These are phyloP conservation scores for Suillus hirtellus DNA, from an alignment of 768 basidiomycete species.

Conservation along the genomic window DNA sequence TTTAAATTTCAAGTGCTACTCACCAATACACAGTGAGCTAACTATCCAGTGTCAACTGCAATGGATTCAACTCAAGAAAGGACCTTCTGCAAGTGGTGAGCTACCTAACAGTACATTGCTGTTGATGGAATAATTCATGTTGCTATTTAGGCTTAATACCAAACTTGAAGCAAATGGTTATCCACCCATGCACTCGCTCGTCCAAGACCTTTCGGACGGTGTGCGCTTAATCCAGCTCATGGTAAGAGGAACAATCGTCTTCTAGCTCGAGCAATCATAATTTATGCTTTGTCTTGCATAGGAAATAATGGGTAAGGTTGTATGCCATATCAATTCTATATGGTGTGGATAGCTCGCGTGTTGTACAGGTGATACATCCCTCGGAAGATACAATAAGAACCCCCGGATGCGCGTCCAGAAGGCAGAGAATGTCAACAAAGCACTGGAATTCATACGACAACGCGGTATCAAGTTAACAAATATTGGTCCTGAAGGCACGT, in stretches of 20 bases:
- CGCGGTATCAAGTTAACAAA: constrained; percentile 95
- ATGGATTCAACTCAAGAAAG: constrained; percentile 57
- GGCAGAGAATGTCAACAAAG: constrained; percentile 97
- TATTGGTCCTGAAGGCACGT: constrained; percentile 90
- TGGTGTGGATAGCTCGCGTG: background rate
- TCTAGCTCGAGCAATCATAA: constrained; percentile 10
- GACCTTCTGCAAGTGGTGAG: constrained; percentile 91
- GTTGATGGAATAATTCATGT: constrained; percentile 7
- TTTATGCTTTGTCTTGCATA: constrained; percentile 32
- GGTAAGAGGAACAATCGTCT: constrained; percentile 44
- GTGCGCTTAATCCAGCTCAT: constrained; percentile 94
- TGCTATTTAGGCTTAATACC: constrained; percentile 81
- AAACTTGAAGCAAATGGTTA: constrained; percentile 86
- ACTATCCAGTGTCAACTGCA: constrained; percentile 5
- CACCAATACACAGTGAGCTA: background rate
- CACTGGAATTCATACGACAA: constrained; percentile 91
- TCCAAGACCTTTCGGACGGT: constrained; percentile 91
- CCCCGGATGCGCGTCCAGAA: constrained; percentile 95
- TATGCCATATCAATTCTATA: constrained; percentile 5
- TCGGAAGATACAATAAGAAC: constrained; percentile 90
- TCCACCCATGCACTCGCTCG: constrained; percentile 86
- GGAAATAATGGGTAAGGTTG: constrained; percentile 91
- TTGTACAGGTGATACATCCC: constrained; percentile 73
- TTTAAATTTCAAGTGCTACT: background rate
- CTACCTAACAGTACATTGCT: background rate